Evolutionary conservation across 805 yeast species (phyloP), one percentile per base, ranked within the genome.

Genomic region (fission yeast (Schizosaccharomyces pombe)): DNA sequence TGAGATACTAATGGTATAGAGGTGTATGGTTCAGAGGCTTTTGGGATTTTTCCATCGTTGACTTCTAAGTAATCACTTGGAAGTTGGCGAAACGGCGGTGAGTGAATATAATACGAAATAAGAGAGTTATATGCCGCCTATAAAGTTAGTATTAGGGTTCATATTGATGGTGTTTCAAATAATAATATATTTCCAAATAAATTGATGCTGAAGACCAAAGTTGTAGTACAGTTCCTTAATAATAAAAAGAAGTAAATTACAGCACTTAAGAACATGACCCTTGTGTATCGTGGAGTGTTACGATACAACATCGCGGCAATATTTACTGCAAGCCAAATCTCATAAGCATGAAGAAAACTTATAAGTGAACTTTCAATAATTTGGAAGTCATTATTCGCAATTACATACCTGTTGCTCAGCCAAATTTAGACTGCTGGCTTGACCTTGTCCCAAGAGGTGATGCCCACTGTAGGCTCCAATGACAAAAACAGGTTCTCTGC

Each of bases 391-490:
- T 5, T 2, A 5, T 11, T 39, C 16, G 47, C 8, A 9, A 8
- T 1, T 26, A 26, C 49, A 22, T 43, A 43, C 49, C 49, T 43
- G 49, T 29, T 19, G 30, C 26, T 86, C 84, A 34, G 96, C 95
- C 68, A 91, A 97, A 59, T 75, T 77, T 62, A 91, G 71, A 30
- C 94, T 82, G 5, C 93, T 72, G 37, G 97, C 99, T 63, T 82
- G 85, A 47, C 95, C 95, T 67, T 91, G 96, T 54, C 96, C 95
- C 55, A 91, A 72, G 67, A 85, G 79, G 58, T 78, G 77, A 12
- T 73, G 72, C 34, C 95, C 97, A 56, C 82, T 73, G 66, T 86
- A 91, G 1, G 85, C 91, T 53, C 95, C 97, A 33, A 89, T 94
- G 12, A 89, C 82, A 61, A 77, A 91, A 39, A 86, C 80, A 26